phyloP scores from a whole-genome alignment of 306 rosid genomes.

The Pyrus communis region DNA sequence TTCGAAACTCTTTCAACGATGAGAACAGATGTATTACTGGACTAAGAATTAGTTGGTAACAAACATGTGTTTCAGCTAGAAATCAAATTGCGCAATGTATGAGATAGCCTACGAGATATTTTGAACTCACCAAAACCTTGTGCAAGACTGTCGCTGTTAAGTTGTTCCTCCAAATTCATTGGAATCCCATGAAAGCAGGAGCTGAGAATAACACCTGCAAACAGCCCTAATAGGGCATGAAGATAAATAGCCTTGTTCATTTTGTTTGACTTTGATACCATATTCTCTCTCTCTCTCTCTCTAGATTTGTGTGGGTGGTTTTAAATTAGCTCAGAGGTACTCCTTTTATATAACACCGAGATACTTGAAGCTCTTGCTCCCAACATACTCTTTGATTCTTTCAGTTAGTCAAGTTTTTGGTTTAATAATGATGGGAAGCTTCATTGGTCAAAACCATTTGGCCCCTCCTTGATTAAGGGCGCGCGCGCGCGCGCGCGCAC shows the following conservation, averaged over 20 bases:
- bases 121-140: constrained; percentile 1
- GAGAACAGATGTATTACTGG: no score
- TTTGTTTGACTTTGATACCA: neutral
- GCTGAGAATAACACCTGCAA: constrained; percentile 5
- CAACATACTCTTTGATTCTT: neutral
- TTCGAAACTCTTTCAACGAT: no score
- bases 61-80: no score
- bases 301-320: neutral
- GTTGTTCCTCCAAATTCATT: neutral
- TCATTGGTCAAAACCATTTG: constrained; percentile 1
- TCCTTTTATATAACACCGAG: neutral
- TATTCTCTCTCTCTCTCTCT: neutral
- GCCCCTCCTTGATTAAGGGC: neutral
- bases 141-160: neutral
- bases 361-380: neutral
- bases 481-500: neutral
- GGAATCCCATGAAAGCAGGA: constrained; percentile 3
- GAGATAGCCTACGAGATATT: no score
- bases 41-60: no score
- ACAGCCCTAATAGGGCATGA: constrained; percentile 11
- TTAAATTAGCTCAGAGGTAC: neutral
- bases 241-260: neutral
- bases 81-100: no score
- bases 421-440: neutral
- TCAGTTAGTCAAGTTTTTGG: neutral